Evolutionary conservation across 768 basidiomycete species (phyloP).

Genomic region (Trametes cubensis): DNA sequence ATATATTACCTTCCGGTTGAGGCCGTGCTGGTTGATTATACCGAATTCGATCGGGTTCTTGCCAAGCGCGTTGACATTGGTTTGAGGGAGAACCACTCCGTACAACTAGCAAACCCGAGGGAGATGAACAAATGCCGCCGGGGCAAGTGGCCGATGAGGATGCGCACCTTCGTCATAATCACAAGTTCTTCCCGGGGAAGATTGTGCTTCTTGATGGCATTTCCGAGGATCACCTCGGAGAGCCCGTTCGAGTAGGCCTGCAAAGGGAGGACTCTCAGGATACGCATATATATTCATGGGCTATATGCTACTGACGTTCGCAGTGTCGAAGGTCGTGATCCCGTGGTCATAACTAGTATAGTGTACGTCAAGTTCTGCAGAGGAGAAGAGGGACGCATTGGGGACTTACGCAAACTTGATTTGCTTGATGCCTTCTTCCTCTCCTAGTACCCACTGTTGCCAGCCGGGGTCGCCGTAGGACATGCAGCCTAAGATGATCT

Average conservation of each 20-base stretch:
- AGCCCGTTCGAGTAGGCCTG: constrained; percentile 42
- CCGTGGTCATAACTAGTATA: constrained; percentile 38
- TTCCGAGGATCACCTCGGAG: constrained; percentile 48
- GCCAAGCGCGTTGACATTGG: not conserved
- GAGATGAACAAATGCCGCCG: no score
- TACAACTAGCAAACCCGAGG: no score
- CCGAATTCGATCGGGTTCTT: constrained; percentile 31
- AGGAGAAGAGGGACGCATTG: no score
- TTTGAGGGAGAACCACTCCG: no score
- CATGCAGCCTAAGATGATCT: constrained; percentile 40
- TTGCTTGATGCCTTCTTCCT: constrained; percentile 41
- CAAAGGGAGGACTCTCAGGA: not conserved
- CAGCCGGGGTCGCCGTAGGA: constrained; percentile 37
- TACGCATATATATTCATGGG: not conserved
- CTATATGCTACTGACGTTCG: constrained; percentile 22
- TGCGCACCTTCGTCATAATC: constrained; percentile 48
- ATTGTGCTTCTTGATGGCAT: constrained; percentile 46
- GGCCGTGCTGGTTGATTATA: constrained; percentile 40
- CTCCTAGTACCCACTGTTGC: constrained; percentile 41
- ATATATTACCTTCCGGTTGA: constrained; percentile 38
- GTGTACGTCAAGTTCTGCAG: no score
- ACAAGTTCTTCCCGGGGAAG: constrained; percentile 48
- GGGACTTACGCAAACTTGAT: constrained; percentile 39
- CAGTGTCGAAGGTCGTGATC: constrained; percentile 42
- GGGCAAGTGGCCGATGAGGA: no score